These are phyloP conservation scores for Nicotiana noctiflora DNA, from an alignment of 257 asterid genomes.

Conservation along the genomic window DNA sequence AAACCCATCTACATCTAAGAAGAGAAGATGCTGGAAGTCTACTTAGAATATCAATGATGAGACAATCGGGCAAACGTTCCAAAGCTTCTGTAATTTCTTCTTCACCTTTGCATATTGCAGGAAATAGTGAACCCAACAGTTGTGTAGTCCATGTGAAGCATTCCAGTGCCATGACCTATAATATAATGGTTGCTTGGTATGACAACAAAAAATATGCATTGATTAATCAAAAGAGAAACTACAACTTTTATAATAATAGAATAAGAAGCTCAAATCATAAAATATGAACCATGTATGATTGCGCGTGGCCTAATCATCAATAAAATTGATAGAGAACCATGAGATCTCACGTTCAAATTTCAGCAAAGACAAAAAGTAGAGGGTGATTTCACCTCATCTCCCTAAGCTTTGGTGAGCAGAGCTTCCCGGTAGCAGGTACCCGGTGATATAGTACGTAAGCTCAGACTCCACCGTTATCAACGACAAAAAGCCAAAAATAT, in stretches of 20 bases:
- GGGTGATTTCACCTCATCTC: no score
- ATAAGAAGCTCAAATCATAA: no score
- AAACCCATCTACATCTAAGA: slow-evolving; percentile 1
- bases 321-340: no score
- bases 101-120: background rate
- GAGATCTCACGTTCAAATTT: no score
- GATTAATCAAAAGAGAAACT: background rate
- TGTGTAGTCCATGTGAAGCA: background rate
- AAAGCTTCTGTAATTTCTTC: background rate
- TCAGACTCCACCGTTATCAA: no score
- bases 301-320: no score
- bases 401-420: no score
- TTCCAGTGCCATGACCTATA: background rate
- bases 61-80: background rate
- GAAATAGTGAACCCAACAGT: background rate
- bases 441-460: no score
- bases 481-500: no score
- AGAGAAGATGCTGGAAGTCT: background rate
- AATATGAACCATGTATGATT: no score
- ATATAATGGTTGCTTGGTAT: background rate
- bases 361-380: no score
- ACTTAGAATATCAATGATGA: background rate
- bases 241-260: background rate
- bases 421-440: no score
- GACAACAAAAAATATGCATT: background rate